phyloP scores from a whole-genome alignment of 176 grass and related monocot genomes.

The Aegilops bicornis region DNA sequence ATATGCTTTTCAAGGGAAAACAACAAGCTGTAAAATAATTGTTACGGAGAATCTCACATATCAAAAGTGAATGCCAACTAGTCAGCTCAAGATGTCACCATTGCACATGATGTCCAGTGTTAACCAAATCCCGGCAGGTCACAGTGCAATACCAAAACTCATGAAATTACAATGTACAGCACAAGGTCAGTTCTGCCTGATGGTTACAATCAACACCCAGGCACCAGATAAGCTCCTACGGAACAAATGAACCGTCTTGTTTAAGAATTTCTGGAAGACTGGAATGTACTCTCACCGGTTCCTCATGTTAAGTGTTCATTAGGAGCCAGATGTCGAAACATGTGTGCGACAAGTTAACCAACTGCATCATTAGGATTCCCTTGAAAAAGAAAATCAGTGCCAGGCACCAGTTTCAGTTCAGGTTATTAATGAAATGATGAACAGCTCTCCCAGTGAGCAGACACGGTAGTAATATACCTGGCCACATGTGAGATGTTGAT shows the following conservation, averaged over 20 bases:
- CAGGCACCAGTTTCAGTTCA: background rate
- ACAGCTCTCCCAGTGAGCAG: background rate
- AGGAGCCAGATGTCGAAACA: background rate
- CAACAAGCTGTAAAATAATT: background rate
- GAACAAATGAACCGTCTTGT: background rate
- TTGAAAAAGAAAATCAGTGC: background rate
- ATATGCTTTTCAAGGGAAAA: too few relatives aligned
- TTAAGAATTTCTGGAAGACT: background rate
- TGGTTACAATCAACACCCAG: constrained; percentile 8
- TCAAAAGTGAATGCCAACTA: background rate
- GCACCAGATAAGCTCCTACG: background rate
- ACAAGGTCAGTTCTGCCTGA: background rate
- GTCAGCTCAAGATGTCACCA: background rate
- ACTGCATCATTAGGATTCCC: constrained; percentile 11
- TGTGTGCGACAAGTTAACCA: background rate
- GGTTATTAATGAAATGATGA: background rate
- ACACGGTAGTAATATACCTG: constrained; percentile 29
- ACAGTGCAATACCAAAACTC: background rate
- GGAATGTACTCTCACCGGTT: background rate
- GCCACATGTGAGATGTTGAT: background rate
- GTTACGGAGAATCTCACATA: background rate
- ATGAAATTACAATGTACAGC: constrained; percentile 25
- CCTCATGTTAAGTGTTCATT: background rate
- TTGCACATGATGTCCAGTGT: background rate
- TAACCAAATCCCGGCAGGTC: constrained; percentile 22